These are phyloP conservation scores for Agaricus blazei DNA, from an alignment of 768 basidiomycete genomes.

Conservation along the genomic window DNA sequence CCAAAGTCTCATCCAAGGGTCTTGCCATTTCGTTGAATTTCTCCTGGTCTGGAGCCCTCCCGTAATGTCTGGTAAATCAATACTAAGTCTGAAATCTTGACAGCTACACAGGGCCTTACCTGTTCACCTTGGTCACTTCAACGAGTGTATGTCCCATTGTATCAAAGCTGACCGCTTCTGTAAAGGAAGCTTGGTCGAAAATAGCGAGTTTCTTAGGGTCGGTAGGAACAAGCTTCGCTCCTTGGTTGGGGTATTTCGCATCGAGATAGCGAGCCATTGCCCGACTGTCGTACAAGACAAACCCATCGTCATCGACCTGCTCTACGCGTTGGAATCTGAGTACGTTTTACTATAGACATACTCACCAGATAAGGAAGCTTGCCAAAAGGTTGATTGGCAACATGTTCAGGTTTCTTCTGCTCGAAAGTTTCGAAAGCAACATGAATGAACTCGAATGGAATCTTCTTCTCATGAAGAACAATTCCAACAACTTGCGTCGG, in stretches of 20 bases:
- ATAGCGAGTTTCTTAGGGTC: slow-evolving; percentile 24
- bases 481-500: neutral
- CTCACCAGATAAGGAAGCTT: neutral
- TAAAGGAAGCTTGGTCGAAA: slow-evolving; percentile 36
- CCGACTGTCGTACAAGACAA: slow-evolving; percentile 50
- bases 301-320: slow-evolving; percentile 37
- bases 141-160: no score
- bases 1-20: slow-evolving; percentile 29
- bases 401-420: neutral
- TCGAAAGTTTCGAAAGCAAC: neutral
- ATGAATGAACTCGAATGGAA: neutral
- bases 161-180: slow-evolving; percentile 45
- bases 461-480: neutral
- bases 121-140: no score
- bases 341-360: neutral
- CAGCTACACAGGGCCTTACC: no score
- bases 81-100: neutral
- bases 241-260: slow-evolving; percentile 41
- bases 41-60: slow-evolving; percentile 22
- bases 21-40: slow-evolving; percentile 15
- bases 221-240: slow-evolving; percentile 39
- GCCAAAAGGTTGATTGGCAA: slow-evolving; percentile 2
- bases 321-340: no score
- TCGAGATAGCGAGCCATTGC: slow-evolving; percentile 51
- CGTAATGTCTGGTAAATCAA: slow-evolving; percentile 15